Evolutionary conservation across 75 land plant species (phyloP).

Genomic region (Pinus albicaulis): DNA sequence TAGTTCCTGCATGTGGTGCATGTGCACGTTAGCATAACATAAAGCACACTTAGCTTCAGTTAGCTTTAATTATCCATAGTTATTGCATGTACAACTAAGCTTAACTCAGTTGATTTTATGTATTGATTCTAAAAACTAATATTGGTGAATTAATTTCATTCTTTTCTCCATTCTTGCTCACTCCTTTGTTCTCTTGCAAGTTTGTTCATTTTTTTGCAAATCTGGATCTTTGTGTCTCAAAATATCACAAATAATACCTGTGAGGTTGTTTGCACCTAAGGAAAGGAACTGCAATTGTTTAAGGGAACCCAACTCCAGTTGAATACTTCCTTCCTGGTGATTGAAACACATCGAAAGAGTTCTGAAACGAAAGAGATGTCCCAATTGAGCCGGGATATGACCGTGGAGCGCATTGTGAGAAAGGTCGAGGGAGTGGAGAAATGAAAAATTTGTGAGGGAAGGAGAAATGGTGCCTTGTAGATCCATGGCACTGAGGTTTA

Average conservation of each 20-base stretch:
- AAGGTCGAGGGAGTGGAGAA: not conserved
- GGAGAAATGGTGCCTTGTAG: not conserved
- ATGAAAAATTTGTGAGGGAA: not conserved
- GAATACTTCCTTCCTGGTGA: slow-evolving; percentile 12
- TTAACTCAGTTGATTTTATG: too few species aligned
- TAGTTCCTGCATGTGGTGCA: too few species aligned
- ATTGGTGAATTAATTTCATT: too few species aligned
- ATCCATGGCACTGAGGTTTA: not conserved
- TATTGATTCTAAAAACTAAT: too few species aligned
- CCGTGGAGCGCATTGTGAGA: not conserved
- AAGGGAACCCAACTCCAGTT: slow-evolving; percentile 1
- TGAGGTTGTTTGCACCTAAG: slow-evolving; percentile 13
- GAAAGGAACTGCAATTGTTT: not conserved
- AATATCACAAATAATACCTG: slow-evolving; percentile 8
- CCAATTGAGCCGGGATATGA: not conserved
- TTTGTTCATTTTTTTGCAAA: too few species aligned
- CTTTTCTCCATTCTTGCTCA: too few species aligned
- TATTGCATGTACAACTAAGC: too few species aligned
- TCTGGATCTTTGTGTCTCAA: too few species aligned
- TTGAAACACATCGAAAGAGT: slow-evolving; percentile 10
- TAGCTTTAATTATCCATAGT: too few species aligned
- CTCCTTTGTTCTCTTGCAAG: too few species aligned
- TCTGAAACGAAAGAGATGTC: not conserved
- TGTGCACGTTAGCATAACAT: too few species aligned
- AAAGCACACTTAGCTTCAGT: too few species aligned